Base-by-base conservation (phyloP, 371 early-diverging fungal genomes). In the Mucor circinelloides region DNA sequence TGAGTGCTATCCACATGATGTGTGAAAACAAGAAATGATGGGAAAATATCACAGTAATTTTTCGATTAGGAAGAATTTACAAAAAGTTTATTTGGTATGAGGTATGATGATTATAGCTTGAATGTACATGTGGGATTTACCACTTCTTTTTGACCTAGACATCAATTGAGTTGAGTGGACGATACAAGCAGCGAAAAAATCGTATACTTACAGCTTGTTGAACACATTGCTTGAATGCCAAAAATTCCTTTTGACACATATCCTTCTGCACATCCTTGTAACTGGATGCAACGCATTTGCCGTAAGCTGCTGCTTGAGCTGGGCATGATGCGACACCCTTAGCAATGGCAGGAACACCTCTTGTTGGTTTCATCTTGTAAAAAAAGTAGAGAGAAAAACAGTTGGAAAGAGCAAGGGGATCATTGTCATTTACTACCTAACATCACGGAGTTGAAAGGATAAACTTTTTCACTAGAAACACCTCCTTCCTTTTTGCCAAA, bases 161-260 rank as follows among this genome's bases (percentile, higher is more conserved):
- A 30, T 57, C 23, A 9, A 50, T 21, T n/a, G 52, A 23, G 25
- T 12, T 30, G 8, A 42, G 28, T 54, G 19, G 0, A 42, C 7
- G 8, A 38, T 1, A 46, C 6, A 36, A 50, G 1, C 7, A 28
- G 13, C n/a, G n/a, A n/a, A n/a, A n/a, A n/a, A n/a, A n/a, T 23
- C 7, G 19, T 23, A 30, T 36, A 71, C 82, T 80, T 81, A 88
- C 85, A 13, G 74, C 75, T 50, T 76, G 63, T 54, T 86, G 85
- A 32, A 88, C 85, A 74, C 89, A 88, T 10, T 78, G 76, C 59
- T 86, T 86, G 67, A 88, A 88, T 27, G 84, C 84, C 28, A 76
- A 64, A 59, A 88, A 88, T 75, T 88, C 86, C 62, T 83, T 84
- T 17, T 76, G 78, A 55, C 89, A 88, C 66, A 85, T 75, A 40